Conservation (phyloP, 768 basidiomycete genomes). For the Trametes meyenii region DNA sequence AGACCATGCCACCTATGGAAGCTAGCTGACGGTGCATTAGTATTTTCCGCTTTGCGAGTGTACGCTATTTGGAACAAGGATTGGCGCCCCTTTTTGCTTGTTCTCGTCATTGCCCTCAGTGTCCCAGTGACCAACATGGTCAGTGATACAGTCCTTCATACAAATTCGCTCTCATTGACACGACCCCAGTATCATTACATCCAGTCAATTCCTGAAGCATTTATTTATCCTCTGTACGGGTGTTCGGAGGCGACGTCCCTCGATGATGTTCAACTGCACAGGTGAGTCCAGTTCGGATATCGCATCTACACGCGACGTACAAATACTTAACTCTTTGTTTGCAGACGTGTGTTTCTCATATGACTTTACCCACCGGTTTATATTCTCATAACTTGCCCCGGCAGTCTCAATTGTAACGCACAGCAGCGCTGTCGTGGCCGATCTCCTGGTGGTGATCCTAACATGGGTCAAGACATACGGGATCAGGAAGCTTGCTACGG, state of each 20-base stretch:
- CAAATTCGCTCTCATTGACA: neutral
- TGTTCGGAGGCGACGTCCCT: conserved; percentile 3
- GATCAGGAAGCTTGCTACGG: neutral
- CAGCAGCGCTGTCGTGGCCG: conserved; percentile 10
- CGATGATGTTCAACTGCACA: neutral
- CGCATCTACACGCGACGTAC: neutral
- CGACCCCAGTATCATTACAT: conserved; percentile 5
- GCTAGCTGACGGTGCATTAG: neutral
- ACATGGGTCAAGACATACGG: conserved; percentile 22
- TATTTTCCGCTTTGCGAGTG: conserved; percentile 14
- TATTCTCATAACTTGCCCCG: neutral
- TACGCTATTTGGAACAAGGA: conserved; percentile 21
- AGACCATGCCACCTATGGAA: no score
- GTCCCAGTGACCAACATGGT: conserved; percentile 17
- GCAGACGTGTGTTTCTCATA: neutral
- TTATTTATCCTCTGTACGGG: conserved; percentile 7
- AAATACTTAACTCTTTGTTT: neutral
- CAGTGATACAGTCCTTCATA: neutral
- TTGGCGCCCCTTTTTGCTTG: neutral
- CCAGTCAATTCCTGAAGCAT: neutral
- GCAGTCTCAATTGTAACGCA: conserved; percentile 10
- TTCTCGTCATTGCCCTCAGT: conserved; percentile 3
- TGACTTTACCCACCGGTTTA: neutral
- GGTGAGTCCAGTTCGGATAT: neutral
- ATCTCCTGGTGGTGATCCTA: conserved; percentile 19